These are phyloP conservation scores for Penicillium sp. DNA, from an alignment of 2,329 filamentous ascomycete genomes.

Conservation along the genomic window DNA sequence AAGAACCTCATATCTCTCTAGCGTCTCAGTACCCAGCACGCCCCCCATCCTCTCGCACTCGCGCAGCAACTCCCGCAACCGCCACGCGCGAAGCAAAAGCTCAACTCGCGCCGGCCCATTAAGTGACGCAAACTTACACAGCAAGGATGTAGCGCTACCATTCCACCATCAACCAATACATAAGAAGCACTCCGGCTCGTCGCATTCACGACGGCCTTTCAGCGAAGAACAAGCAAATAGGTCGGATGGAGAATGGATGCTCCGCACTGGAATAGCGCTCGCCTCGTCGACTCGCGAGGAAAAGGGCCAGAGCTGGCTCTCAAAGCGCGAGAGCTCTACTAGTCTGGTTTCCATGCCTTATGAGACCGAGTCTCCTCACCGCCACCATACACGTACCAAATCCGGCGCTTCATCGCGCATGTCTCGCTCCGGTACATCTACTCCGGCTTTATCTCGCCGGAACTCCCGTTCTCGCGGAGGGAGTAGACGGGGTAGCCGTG, in stretches of 20 bases:
- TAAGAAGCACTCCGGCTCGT: conserved; percentile 7
- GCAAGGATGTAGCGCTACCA: conserved; percentile 26
- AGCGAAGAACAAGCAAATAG: conserved; percentile 4
- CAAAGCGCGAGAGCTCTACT: conserved; percentile 56
- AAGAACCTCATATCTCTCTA: conserved; percentile 41
- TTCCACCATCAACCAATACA: conserved; percentile 21
- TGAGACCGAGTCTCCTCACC: conserved; percentile 30
- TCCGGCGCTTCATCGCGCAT: conserved; percentile 25
- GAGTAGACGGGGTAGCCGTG: conserved; percentile 36
- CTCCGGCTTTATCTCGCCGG: conserved; percentile 32
- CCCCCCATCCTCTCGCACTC: conserved; percentile 45
- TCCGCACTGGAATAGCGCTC: conserved; percentile 57
- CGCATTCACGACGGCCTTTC: conserved; percentile 4
- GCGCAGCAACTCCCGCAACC: conserved; percentile 42
- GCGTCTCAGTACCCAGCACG: conserved; percentile 42
- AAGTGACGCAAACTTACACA: conserved; percentile 39
- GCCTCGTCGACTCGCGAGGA: conserved; percentile 57
- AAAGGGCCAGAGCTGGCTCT: conserved; percentile 63
- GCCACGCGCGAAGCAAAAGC: conserved; percentile 35
- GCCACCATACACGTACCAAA: conserved; percentile 26
- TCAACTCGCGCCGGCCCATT: conserved; percentile 29
- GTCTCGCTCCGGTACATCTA: conserved; percentile 37
- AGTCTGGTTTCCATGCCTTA: conserved; percentile 45
- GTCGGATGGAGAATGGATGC: conserved; percentile 57
- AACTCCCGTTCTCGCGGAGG: conserved; percentile 33